A percentile compares a stretch with the other conserved stretches of the same genome.
These are phyloP conservation scores for Xylaria cubensis DNA, from an alignment of 495 filamentous ascomycete species.

Conservation along the genomic window DNA sequence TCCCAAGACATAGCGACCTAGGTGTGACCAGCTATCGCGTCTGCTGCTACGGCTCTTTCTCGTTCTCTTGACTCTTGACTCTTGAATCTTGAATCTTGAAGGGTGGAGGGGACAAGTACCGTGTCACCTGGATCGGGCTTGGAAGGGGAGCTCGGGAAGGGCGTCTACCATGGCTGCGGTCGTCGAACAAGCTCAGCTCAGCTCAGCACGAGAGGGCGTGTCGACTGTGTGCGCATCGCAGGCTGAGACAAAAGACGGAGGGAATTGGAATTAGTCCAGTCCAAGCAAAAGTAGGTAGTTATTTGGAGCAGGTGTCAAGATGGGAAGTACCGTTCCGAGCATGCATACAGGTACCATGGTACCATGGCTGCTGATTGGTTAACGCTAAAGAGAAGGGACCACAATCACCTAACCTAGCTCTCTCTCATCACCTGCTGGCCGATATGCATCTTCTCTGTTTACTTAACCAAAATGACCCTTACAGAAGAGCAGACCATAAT, in stretches of 20 bases:
- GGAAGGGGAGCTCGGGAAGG: constrained; percentile 24
- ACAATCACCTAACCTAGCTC: too few species aligned
- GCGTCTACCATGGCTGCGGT: constrained; percentile 33
- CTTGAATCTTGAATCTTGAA: neutral
- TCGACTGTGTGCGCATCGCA: constrained; percentile 26
- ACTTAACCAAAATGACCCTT: too few species aligned
- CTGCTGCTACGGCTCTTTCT: constrained; percentile 20
- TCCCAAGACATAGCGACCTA: constrained; percentile 58
- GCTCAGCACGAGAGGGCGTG: constrained; percentile 18
- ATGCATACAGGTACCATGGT: neutral
- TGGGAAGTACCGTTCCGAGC: constrained; percentile 19
- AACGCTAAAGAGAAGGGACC: too few species aligned
- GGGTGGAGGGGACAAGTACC: constrained; percentile 18
- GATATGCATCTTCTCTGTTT: too few species aligned
- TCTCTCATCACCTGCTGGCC: too few species aligned
- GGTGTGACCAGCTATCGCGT: constrained; percentile 17
- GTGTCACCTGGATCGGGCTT: constrained; percentile 31
- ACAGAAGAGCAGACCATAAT: too few species aligned
- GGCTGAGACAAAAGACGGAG: constrained; percentile 10
- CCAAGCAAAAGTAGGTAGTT: neutral
- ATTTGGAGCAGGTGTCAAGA: constrained; percentile 30
- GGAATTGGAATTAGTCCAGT: constrained; percentile 13
- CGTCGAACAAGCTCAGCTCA: constrained; percentile 26
- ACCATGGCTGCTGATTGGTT: too few species aligned
- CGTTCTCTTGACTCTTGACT: constrained; percentile 5